A percentile compares a stretch with the other conserved stretches of the same genome.
Evolutionary conservation across 768 basidiomycete species (phyloP).

Genomic region (Pluteus cervinus): DNA sequence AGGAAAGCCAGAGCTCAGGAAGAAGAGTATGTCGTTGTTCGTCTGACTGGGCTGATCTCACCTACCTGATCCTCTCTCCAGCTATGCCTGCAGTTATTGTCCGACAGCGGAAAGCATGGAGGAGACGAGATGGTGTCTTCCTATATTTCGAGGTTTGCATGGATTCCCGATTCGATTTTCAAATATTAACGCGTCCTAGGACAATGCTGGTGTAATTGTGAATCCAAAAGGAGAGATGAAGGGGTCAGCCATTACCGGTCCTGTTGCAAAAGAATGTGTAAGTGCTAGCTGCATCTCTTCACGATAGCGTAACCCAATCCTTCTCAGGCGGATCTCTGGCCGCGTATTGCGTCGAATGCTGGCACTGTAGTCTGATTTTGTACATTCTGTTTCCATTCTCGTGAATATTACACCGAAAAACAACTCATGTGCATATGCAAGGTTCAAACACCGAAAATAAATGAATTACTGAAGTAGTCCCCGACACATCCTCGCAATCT

Average conservation of each 20-base stretch:
- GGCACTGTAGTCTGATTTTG: constrained; percentile 87
- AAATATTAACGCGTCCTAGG: constrained; percentile 31
- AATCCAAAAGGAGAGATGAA: constrained; percentile 99
- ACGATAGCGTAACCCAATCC: constrained; percentile 3
- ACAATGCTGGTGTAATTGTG: constrained; percentile 96
- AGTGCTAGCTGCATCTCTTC: constrained; percentile 22
- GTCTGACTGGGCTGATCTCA: neutral
- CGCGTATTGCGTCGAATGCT: constrained; percentile 98
- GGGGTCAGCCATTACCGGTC: constrained; percentile 93
- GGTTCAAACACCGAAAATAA: constrained; percentile 6
- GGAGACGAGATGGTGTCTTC: constrained; percentile 96
- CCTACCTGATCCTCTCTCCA: constrained; percentile 21
- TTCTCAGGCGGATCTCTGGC: constrained; percentile 90
- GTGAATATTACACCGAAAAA: too few species aligned
- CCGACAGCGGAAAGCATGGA: constrained; percentile 98
- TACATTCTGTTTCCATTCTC: neutral
- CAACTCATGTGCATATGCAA: constrained; percentile 9
- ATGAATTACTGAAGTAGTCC: neutral
- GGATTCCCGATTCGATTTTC: neutral
- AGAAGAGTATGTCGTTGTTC: constrained; percentile 88
- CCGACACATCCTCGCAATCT: too few species aligned
- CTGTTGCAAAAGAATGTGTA: constrained; percentile 99
- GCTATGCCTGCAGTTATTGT: constrained; percentile 97
- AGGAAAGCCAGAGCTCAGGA: constrained; percentile 98
- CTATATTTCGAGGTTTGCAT: constrained; percentile 86